A percentile compares a stretch with the other conserved stretches of the same genome.
Conservation (phyloP, 805 yeast species). For the Metschnikowia matae region DNA sequence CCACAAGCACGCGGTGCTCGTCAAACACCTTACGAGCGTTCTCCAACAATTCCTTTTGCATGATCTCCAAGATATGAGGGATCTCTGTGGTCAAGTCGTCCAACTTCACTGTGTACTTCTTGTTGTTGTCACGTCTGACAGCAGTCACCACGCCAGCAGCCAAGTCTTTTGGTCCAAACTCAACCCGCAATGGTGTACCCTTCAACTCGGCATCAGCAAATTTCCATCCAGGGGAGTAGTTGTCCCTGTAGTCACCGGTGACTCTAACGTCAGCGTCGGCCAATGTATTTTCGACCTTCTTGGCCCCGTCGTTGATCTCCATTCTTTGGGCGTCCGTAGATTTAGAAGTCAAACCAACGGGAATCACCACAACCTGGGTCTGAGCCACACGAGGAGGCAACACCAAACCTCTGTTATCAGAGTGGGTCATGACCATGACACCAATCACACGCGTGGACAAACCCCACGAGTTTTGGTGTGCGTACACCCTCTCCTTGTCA, state of each 20-base stretch:
- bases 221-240: constrained; percentile 98
- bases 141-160: constrained; percentile 75
- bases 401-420: constrained; percentile 97
- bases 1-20: constrained; percentile 74
- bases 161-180: constrained; percentile 94
- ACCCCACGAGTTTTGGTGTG: constrained; percentile 99
- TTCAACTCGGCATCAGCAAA: constrained; percentile 95
- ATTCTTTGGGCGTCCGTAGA: constrained; percentile 72
- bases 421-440: constrained; percentile 98
- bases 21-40: constrained; percentile 83
- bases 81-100: constrained; percentile 61
- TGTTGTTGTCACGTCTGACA: constrained; percentile 89
- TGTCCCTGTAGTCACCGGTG: constrained; percentile 83
- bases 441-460: constrained; percentile 97
- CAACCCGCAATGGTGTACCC: constrained; percentile 92
- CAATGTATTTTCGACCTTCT: constrained; percentile 61
- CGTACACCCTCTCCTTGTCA: constrained; percentile 80
- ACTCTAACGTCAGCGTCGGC: constrained; percentile 64
- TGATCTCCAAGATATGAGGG: constrained; percentile 73
- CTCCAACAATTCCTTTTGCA: constrained; percentile 70
- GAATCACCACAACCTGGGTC: constrained; percentile 85
- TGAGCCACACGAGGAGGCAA: constrained; percentile 97
- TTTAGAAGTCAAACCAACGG: constrained; percentile 91
- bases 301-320: constrained; percentile 66
- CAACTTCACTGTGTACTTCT: constrained; percentile 64